Percentiles rank a stretch among this genome's conserved stretches.
Evolutionary conservation across 306 rosid species (phyloP).

Genomic region (Cucumis sativus): DNA sequence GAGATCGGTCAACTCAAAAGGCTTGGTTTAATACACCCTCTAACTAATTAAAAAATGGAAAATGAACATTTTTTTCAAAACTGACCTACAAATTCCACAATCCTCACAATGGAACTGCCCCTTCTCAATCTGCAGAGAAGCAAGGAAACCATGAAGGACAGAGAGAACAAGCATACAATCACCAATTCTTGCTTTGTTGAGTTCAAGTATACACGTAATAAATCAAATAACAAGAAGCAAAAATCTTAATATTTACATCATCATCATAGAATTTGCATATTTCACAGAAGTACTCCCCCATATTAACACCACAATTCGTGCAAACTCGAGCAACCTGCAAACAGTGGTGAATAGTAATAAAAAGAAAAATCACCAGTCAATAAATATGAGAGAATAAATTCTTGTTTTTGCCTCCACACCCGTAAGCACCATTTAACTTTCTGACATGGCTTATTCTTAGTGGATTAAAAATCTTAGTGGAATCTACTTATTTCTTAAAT

Average conservation of each 20-base stretch:
- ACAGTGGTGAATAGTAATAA: slow-evolving; percentile 1
- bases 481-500: neutral
- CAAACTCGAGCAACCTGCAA: slow-evolving; percentile 72
- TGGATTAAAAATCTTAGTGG: neutral
- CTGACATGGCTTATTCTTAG: neutral
- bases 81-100: slow-evolving; percentile 96
- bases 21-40: slow-evolving; percentile 12
- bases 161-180: neutral
- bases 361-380: neutral
- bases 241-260: slow-evolving; percentile 40
- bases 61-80: neutral
- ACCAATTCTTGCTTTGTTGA: neutral
- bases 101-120: slow-evolving; percentile 82
- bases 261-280: slow-evolving; percentile 90
- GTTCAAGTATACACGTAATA: neutral
- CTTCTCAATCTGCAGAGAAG: slow-evolving; percentile 43
- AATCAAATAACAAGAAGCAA: slow-evolving; percentile 6
- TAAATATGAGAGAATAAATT: neutral
- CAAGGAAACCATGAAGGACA: slow-evolving; percentile 3
- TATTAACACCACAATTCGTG: slow-evolving; percentile 79
- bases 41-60: neutral
- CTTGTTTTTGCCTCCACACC: neutral
- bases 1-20: slow-evolving; percentile 9
- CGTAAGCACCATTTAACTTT: neutral
- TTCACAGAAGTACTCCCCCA: slow-evolving; percentile 91